phyloP scores from a whole-genome alignment of 73 alveolate genomes.

The Tetrahymena elliotti region DNA sequence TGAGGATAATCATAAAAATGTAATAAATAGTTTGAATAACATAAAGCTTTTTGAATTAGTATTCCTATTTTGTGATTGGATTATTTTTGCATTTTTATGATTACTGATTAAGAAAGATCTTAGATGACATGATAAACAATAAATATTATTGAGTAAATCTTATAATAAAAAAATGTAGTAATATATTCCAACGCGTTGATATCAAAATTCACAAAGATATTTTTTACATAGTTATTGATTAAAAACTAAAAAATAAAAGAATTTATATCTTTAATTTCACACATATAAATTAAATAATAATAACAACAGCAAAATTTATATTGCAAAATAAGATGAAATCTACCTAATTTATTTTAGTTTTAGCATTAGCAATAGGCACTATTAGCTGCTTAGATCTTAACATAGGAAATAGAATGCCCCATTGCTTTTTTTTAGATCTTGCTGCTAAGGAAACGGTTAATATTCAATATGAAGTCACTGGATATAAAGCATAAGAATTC shows the following conservation, averaged over 20 bases:
- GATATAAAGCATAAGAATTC: not conserved
- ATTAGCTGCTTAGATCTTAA: not conserved
- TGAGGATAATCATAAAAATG: too few species aligned
- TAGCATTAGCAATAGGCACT: not conserved
- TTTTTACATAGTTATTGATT: not conserved
- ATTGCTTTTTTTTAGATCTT: not conserved
- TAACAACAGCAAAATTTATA: not conserved
- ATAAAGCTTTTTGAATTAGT: not conserved
- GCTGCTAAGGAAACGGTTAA: not conserved
- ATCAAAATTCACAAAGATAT: not conserved
- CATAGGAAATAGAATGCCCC: not conserved
- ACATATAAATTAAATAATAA: not conserved
- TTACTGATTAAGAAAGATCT: not conserved
- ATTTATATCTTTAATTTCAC: not conserved
- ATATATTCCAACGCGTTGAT: not conserved
- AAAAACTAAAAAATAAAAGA: not conserved
- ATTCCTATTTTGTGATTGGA: too few species aligned
- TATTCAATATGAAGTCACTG: not conserved
- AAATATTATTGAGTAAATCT: not conserved
- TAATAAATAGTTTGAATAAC: not conserved
- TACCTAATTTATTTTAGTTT: not conserved
- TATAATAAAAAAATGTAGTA: not conserved
- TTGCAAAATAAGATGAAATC: not conserved
- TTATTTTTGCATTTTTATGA: not conserved
- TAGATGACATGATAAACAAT: not conserved